A percentile compares a stretch with the other conserved stretches of the same genome.
phyloP scores from a whole-genome alignment of 768 basidiomycete genomes.

The Lactarius akahatsu region DNA sequence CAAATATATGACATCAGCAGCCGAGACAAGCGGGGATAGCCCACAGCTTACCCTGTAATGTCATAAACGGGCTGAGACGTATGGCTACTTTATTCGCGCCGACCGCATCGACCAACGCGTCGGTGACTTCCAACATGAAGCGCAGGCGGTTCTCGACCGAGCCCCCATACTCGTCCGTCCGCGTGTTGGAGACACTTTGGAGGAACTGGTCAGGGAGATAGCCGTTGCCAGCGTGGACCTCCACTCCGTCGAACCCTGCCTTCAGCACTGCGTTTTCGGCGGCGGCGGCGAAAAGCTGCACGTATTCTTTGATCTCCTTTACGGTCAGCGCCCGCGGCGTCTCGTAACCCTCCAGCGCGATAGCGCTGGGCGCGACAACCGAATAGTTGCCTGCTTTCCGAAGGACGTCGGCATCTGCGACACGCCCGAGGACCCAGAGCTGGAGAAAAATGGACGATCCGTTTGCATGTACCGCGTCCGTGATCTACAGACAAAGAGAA shows the following conservation, averaged over 20 bases:
- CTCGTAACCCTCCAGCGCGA: conserved; percentile 4
- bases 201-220: conserved; percentile 42
- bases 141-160: conserved; percentile 45
- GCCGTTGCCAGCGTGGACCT: conserved; percentile 36
- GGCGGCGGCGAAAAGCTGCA: conserved; percentile 46
- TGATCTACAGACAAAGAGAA: conserved; percentile 9
- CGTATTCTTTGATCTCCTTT: conserved; percentile 50
- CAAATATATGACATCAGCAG: too few relatives aligned
- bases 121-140: conserved; percentile 41
- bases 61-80: conserved; percentile 36
- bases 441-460: conserved; percentile 46
- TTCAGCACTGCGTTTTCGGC: conserved; percentile 31
- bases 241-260: conserved; percentile 37
- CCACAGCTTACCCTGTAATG: conserved; percentile 3
- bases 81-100: conserved; percentile 40
- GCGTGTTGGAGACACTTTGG: conserved; percentile 39
- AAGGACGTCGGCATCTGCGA: conserved; percentile 26
- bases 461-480: conserved; percentile 46
- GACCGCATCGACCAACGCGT: conserved; percentile 38
- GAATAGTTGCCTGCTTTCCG: conserved; percentile 3
- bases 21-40: too few relatives aligned
- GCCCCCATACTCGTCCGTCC: conserved; percentile 49
- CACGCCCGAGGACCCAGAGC: conserved; percentile 50
- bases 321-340: conserved; percentile 45
- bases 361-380: neutral